A percentile compares a stretch with the other conserved stretches of the same genome.
Evolutionary conservation across 139 green algal genomes (phyloP).

Genomic region (Coelastrella sp.): DNA sequence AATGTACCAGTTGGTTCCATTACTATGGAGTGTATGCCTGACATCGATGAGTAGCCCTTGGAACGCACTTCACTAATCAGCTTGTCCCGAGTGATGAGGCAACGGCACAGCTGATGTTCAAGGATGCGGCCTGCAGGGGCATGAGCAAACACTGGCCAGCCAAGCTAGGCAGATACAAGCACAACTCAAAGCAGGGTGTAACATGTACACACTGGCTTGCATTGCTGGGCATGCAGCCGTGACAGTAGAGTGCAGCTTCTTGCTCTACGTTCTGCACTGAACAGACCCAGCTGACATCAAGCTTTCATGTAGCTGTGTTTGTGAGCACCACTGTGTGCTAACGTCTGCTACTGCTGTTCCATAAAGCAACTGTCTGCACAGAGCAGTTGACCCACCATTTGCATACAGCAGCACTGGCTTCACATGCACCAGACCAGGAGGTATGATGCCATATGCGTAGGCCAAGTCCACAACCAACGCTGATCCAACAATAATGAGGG

Average conservation of each 20-base stretch:
- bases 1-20: not conserved
- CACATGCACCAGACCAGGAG: not conserved
- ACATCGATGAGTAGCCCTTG: not conserved
- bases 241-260: too few species aligned
- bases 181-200: too few species aligned
- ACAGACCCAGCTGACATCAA: too few species aligned
- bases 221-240: too few species aligned
- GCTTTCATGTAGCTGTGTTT: too few species aligned
- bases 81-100: constrained; percentile 5
- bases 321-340: too few species aligned
- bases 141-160: not conserved
- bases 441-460: not conserved
- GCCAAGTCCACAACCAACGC: constrained; percentile 14
- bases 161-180: not conserved
- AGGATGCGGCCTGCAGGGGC: constrained; percentile 1
- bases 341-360: not conserved
- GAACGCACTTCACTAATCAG: constrained; percentile 8
- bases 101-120: not conserved
- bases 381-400: not conserved
- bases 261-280: too few species aligned
- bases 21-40: not conserved
- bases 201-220: too few species aligned
- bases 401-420: constrained; percentile 34
- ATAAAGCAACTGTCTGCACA: not conserved
- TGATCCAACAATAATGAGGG: constrained; percentile 24